Evolutionary conservation across 345 rosid genomes (phyloP), one percentile per base, ranked within the genome.

Genomic region (Salix udensis): DNA sequence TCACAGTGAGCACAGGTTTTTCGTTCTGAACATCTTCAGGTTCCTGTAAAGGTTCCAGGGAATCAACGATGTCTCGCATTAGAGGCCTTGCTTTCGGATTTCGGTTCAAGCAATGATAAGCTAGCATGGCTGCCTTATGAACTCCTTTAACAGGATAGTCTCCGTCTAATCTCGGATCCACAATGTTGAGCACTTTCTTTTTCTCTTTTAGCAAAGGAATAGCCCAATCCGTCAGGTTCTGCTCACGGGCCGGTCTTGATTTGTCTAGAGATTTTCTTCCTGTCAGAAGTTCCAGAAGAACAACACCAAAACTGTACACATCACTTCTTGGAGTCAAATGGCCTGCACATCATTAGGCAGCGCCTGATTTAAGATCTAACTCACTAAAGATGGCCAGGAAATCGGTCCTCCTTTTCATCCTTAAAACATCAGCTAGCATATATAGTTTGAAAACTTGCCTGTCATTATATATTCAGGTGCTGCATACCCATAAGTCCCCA

Each of bases 401-500:
- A 53, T 53, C 1, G 61, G 21, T 53, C 1, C 26, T 7, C 61
- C 61, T 7, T 53, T 53, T 53, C 61, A 53, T 53, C 9, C 61
- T 53, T 9, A 53, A 8, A 46, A 28, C 30, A 23, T 31, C 37
- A 28, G 42, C 26, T 0, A 0, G 26, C 46, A 36, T 4, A 31
- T 31, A 31, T 31, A 40, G 26, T 3, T 68, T 30, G 19, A 7
- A 48, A 50, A 60, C 74, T 83, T 82, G 81, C 98, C 98, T 68
- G 98, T 93, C 98, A 95, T 93, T 81, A 95, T 90, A 83, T 95
- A 95, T 78, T 93, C 98, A 0, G 98, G 98, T 36, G 98, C 98
- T 39, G 98, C 98, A 76, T 95, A 95, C 15, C 98, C 98, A n/a
- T 95, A 93, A 21, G 98, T 95, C 62, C 98, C 98, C 98, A 95